These are phyloP conservation scores for Lagenidium giganteum DNA, from an alignment of 352 stramenopile species.

Conservation along the genomic window DNA sequence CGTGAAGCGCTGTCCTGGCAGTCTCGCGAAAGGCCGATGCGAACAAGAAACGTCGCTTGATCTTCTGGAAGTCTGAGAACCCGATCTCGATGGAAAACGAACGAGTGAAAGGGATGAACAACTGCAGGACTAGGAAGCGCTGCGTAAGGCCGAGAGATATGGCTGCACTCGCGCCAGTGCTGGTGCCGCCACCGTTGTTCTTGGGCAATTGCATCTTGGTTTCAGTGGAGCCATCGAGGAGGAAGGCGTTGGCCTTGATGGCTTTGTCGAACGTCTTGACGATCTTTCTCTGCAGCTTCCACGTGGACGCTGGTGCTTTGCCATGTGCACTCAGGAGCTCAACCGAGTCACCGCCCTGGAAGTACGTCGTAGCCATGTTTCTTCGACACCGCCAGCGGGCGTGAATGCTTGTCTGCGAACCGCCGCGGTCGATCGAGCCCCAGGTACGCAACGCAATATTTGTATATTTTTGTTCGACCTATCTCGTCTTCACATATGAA, in stretches of 20 bases:
- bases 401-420: neutral
- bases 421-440: no score
- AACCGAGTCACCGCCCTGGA: constrained; percentile 76
- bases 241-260: constrained; percentile 73
- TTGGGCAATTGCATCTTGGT: constrained; percentile 84
- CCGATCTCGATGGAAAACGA: constrained; percentile 77
- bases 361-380: constrained; percentile 35
- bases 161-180: no score
- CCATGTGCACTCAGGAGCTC: constrained; percentile 79
- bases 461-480: constrained; percentile 3
- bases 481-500: neutral
- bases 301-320: constrained; percentile 55
- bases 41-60: constrained; percentile 65
- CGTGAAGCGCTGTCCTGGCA: constrained; percentile 42
- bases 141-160: constrained; percentile 64
- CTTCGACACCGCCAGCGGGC: neutral
- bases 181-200: constrained; percentile 13
- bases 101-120: constrained; percentile 51
- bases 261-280: constrained; percentile 75
- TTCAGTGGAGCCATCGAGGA: constrained; percentile 67
- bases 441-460: no score
- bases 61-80: constrained; percentile 71
- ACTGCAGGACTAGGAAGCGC: constrained; percentile 68
- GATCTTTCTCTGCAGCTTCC: constrained; percentile 78
- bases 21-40: constrained; percentile 77